Evolutionary conservation across 164 flowering plant species (phyloP).

Genomic region (Saururus chinensis): DNA sequence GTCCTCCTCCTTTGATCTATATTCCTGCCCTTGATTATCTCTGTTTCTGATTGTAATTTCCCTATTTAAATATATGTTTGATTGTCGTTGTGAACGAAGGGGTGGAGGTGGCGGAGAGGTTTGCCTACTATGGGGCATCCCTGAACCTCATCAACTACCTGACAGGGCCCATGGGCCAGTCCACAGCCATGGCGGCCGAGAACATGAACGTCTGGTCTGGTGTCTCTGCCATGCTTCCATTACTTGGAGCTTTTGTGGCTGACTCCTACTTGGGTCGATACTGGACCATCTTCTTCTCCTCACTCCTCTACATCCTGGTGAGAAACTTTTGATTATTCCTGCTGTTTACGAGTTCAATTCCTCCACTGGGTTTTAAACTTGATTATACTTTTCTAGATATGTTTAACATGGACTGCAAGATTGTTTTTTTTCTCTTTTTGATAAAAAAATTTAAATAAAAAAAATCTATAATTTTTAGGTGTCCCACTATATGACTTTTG

Average conservation of each 20-base stretch:
- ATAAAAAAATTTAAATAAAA: too few species aligned
- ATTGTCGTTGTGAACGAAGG: conserved; percentile 1
- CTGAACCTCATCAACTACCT: conserved; percentile 41
- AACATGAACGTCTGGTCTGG: conserved; percentile 34
- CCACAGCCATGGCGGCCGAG: conserved; percentile 26
- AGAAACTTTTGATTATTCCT: neutral
- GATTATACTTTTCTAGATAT: too few species aligned
- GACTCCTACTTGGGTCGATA: conserved; percentile 13
- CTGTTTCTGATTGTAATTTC: neutral
- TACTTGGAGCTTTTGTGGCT: conserved; percentile 13
- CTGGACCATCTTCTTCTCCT: conserved; percentile 7
- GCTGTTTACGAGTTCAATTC: too few species aligned
- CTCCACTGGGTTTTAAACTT: too few species aligned
- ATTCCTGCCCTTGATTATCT: too few species aligned
- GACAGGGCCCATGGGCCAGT: conserved; percentile 33
- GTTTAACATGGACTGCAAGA: too few species aligned
- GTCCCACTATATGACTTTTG: too few species aligned
- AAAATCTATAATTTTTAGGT: too few species aligned
- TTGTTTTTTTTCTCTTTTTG: too few species aligned
- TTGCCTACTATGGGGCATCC: conserved; percentile 41
- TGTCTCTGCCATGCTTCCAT: conserved; percentile 22
- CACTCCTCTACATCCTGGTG: conserved; percentile 11
- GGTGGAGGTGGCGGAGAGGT: conserved; percentile 54
- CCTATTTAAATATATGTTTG: too few species aligned
- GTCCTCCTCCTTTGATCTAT: too few species aligned